Evolutionary conservation across 768 basidiomycete genomes (phyloP).

Genomic region (Pleurotus pulmonarius): DNA sequence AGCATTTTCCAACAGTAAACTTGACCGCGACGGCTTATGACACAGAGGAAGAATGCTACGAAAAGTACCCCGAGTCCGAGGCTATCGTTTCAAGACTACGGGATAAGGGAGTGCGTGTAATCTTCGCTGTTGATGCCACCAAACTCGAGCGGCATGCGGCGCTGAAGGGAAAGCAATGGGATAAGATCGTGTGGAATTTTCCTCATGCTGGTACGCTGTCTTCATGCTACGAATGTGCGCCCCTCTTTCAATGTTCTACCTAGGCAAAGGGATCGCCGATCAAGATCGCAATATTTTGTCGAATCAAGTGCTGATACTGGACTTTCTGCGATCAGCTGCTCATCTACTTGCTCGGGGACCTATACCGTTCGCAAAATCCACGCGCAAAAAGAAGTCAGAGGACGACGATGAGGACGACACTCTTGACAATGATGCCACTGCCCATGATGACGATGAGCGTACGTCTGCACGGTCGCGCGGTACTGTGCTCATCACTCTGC

Average conservation of each 20-base stretch:
- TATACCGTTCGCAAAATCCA: conserved; percentile 35
- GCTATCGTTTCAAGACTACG: conserved; percentile 53
- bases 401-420: conserved; percentile 20
- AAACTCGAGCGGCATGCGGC: conserved; percentile 54
- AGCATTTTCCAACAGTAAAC: conserved; percentile 56
- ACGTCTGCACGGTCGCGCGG: conserved; percentile 42
- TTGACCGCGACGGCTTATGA: conserved; percentile 88
- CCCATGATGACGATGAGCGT: conserved; percentile 11
- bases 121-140: conserved; percentile 86
- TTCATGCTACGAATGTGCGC: background rate
- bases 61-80: conserved; percentile 77
- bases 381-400: conserved; percentile 39
- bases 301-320: conserved; percentile 81
- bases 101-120: conserved; percentile 59
- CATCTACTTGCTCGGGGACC: conserved; percentile 57
- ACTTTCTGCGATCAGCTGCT: conserved; percentile 74
- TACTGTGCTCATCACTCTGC: conserved; percentile 79
- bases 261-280: conserved; percentile 87
- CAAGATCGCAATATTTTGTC: conserved; percentile 90
- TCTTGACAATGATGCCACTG: conserved; percentile 16
- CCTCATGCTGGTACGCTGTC: conserved; percentile 80
- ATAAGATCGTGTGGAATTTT: conserved; percentile 91
- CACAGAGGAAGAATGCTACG: conserved; percentile 65
- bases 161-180: conserved; percentile 65
- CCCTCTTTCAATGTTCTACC: conserved; percentile 6